These are phyloP conservation scores for Comarum palustre DNA, from an alignment of 306 rosid species.

Conservation along the genomic window DNA sequence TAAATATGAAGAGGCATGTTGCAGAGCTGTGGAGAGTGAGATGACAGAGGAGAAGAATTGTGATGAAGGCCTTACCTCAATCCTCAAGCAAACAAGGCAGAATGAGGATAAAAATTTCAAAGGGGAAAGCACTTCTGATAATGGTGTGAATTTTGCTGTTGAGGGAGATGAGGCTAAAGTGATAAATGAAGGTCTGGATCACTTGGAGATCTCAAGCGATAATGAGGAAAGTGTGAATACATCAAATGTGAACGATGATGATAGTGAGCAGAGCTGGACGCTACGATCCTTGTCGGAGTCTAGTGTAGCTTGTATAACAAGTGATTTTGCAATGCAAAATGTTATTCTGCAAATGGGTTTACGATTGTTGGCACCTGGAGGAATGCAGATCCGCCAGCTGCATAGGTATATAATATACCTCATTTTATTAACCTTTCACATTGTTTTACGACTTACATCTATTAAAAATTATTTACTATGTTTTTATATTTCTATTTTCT, in stretches of 20 bases:
- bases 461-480: neutral
- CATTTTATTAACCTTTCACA: neutral
- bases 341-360: conserved; percentile 95
- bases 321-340: conserved; percentile 96
- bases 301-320: conserved; percentile 81
- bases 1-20: conserved; percentile 23
- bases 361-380: conserved; percentile 90
- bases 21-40: conserved; percentile 34
- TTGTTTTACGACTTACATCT: neutral
- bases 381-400: conserved; percentile 75
- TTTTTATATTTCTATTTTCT: neutral
- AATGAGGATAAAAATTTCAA: conserved; percentile 16
- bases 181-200: conserved; percentile 34
- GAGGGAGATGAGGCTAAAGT: conserved; percentile 35
- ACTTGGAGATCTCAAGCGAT: conserved; percentile 53
- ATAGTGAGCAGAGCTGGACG: conserved; percentile 88
- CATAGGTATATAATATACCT: conserved; percentile 55
- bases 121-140: conserved; percentile 19
- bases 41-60: conserved; percentile 34
- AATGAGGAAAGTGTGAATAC: conserved; percentile 52
- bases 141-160: conserved; percentile 17
- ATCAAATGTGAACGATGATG: conserved; percentile 56
- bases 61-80: conserved; percentile 40
- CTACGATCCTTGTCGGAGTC: conserved; percentile 85
- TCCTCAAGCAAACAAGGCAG: conserved; percentile 42